These are phyloP conservation scores for Gaeumannomyces sp. DNA, from an alignment of 2,329 filamentous ascomycete genomes.

Conservation along the genomic window DNA sequence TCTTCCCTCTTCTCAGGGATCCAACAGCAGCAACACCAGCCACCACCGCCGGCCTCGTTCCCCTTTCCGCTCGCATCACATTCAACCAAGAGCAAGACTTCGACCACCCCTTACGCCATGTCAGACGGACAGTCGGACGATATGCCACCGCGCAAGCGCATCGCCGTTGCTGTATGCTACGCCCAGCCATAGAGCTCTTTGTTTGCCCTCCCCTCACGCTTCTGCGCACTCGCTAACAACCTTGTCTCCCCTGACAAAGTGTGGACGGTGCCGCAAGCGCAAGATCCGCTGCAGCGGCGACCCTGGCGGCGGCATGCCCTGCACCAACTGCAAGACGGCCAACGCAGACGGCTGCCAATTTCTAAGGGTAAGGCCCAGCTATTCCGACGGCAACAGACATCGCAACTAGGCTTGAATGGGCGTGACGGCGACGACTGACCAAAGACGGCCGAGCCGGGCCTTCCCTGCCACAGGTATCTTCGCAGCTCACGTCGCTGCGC, in stretches of 20 bases:
- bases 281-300: conserved; percentile 96
- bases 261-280: conserved; percentile 79
- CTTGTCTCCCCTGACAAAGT: conserved; percentile 46
- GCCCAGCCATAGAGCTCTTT: conserved; percentile 11
- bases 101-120: conserved; percentile 24
- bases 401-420: neutral
- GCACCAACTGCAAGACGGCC: conserved; percentile 74
- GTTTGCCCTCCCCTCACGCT: conserved; percentile 3
- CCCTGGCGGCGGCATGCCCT: conserved; percentile 67
- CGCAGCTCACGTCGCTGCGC: neutral
- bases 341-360: conserved; percentile 70
- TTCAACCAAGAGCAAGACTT: neutral
- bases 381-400: too few relatives aligned
- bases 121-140: conserved; percentile 33
- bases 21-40: neutral
- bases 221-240: neutral
- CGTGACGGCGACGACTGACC: neutral
- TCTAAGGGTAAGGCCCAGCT: conserved; percentile 56
- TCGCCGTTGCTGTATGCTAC: conserved; percentile 49
- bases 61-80: neutral
- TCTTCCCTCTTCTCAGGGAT: neutral
- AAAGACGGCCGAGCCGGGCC: neutral
- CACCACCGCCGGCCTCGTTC: neutral
- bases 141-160: conserved; percentile 47
- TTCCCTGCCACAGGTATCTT: neutral